Evolutionary conservation across 257 asterid genomes (phyloP).

Genomic region (Solanum ossicruentum): DNA sequence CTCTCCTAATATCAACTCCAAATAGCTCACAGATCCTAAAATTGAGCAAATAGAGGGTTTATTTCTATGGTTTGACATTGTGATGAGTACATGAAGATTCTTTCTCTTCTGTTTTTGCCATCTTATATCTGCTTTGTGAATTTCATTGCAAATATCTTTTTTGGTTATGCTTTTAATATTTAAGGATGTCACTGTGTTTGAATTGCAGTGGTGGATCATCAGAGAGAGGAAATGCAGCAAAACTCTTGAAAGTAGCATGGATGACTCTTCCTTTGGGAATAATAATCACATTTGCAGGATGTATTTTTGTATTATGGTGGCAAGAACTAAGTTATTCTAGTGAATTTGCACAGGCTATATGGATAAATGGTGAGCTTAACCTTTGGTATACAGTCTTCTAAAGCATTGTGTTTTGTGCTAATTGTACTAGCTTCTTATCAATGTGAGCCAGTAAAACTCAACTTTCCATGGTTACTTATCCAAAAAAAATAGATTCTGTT

Average conservation of each 20-base stretch:
- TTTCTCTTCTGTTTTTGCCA: neutral
- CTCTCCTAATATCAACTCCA: neutral
- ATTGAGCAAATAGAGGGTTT: neutral
- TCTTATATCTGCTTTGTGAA: neutral
- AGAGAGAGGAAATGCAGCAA: slow-evolving; percentile 40
- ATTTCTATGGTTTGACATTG: neutral
- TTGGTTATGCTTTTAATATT: neutral
- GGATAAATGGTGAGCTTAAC: slow-evolving; percentile 55
- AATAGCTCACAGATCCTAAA: neutral
- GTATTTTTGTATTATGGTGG: slow-evolving; percentile 76
- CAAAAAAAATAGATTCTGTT: neutral
- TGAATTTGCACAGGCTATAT: slow-evolving; percentile 78
- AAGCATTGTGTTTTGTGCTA: neutral
- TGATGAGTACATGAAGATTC: neutral
- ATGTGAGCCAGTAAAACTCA: neutral
- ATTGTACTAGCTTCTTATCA: neutral
- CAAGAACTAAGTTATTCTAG: slow-evolving; percentile 57
- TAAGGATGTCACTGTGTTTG: neutral
- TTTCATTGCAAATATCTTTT: neutral
- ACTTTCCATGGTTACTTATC: neutral
- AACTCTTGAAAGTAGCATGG: slow-evolving; percentile 89
- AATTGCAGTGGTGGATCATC: slow-evolving; percentile 56
- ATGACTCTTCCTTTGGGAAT: slow-evolving; percentile 69
- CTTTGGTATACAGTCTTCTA: neutral
- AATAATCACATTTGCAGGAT: slow-evolving; percentile 43